Conservation (phyloP, 169 alveolate genomes). For the Plasmodium fragile region DNA sequence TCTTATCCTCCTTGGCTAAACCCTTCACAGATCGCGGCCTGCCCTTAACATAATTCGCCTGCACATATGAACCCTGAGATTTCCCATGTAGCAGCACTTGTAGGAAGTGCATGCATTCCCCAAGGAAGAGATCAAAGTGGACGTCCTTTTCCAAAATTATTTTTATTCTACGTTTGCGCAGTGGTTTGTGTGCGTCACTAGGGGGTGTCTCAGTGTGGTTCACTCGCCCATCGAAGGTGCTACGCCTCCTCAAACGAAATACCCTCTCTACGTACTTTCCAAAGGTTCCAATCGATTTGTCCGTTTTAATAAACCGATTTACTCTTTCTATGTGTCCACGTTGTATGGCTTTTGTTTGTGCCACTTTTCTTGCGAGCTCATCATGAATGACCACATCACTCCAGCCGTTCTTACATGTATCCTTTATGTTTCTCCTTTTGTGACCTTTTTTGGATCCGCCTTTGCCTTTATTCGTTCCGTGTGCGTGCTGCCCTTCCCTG, state of each 20-base stretch:
- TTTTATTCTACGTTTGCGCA: not conserved
- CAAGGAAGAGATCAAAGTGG: conserved; percentile 10
- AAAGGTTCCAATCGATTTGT: conserved; percentile 5
- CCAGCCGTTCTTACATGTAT: not conserved
- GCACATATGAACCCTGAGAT: not conserved
- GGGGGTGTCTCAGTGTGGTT: not conserved
- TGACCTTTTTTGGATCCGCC: not conserved
- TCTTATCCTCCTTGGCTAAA: not conserved
- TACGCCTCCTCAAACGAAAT: not conserved
- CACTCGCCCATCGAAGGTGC: not conserved
- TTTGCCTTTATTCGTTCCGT: not conserved
- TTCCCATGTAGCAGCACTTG: not conserved
- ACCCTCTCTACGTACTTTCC: conserved; percentile 3
- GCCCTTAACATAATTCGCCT: not conserved
- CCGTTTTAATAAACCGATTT: conserved; percentile 8
- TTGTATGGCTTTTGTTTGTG: conserved; percentile 16
- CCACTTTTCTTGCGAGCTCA: not conserved
- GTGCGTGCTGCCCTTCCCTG: not conserved
- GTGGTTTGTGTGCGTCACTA: not conserved
- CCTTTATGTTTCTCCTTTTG: not conserved
- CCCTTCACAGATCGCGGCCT: not conserved
- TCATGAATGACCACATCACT: not conserved
- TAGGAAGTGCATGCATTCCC: not conserved
- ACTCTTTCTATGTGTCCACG: not conserved
- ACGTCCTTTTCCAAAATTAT: conserved; percentile 11